Evolutionary conservation across 2,329 filamentous ascomycete species (phyloP).

Genomic region (Microdochium trichocladiopsis): DNA sequence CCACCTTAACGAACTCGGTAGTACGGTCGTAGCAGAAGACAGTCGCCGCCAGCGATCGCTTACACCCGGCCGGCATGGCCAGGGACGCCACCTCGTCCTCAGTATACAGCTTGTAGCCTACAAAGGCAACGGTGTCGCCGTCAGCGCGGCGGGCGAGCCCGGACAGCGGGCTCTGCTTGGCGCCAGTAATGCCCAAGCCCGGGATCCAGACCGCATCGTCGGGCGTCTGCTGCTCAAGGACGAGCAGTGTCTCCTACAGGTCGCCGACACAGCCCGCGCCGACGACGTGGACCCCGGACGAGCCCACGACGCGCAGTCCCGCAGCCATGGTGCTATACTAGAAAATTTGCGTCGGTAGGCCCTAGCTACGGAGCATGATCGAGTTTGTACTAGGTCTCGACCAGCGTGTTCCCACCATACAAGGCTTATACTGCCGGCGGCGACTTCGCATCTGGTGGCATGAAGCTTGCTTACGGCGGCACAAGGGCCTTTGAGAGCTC

Average conservation of each 20-base stretch:
- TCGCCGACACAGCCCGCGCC: neutral
- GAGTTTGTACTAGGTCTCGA: no score
- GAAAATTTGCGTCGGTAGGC: no score
- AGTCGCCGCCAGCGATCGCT: neutral
- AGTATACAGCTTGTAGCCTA: neutral
- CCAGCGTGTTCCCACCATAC: no score
- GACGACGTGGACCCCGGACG: constrained; percentile 1
- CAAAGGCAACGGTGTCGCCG: neutral
- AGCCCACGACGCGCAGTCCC: constrained; percentile 9
- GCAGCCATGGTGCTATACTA: constrained; percentile 13
- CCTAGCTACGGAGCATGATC: no score
- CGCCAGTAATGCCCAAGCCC: neutral
- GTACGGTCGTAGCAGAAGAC: neutral
- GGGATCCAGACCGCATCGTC: neutral
- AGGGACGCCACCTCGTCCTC: neutral
- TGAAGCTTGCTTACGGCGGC: no score
- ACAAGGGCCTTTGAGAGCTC: no score
- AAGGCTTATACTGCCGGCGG: no score
- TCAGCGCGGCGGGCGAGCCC: neutral
- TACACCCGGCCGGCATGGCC: neutral
- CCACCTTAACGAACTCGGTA: neutral
- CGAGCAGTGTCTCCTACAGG: neutral
- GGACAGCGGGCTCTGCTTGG: neutral
- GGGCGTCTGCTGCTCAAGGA: neutral
- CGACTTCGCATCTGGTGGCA: no score